These are phyloP conservation scores for Cladophialophora psammophila DNA, from an alignment of 2,329 filamentous ascomycete species.

Conservation along the genomic window DNA sequence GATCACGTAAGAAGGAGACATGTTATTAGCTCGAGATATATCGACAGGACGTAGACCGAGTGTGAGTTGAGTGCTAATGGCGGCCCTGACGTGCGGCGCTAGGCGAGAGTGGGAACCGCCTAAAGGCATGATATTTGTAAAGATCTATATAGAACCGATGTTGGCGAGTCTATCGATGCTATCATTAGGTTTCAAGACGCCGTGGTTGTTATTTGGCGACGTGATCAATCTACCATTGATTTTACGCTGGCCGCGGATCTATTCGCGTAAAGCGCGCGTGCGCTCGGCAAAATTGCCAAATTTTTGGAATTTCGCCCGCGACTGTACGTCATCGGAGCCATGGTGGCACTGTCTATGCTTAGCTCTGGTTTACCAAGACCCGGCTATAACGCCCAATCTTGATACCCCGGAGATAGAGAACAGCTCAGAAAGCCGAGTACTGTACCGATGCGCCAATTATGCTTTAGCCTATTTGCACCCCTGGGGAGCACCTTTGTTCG, in stretches of 20 bases:
- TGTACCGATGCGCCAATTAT: no score
- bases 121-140: neutral
- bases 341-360: no score
- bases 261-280: neutral
- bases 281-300: neutral
- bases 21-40: neutral
- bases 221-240: neutral
- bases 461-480: no score
- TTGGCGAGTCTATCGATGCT: neutral
- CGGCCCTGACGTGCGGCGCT: neutral
- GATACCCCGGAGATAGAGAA: no score
- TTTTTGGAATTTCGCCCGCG: neutral
- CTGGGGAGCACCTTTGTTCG: no score
- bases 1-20: neutral
- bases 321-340: no score
- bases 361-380: no score
- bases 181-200: neutral
- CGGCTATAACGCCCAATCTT: no score
- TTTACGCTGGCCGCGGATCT: neutral
- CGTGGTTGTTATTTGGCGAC: neutral
- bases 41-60: neutral
- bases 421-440: no score
- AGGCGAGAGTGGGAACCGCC: neutral
- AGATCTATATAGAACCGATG: neutral
- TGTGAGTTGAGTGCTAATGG: neutral